Base-by-base conservation (phyloP, 2,329 filamentous ascomycete species). In the Chaetomiaceae sp. region DNA sequence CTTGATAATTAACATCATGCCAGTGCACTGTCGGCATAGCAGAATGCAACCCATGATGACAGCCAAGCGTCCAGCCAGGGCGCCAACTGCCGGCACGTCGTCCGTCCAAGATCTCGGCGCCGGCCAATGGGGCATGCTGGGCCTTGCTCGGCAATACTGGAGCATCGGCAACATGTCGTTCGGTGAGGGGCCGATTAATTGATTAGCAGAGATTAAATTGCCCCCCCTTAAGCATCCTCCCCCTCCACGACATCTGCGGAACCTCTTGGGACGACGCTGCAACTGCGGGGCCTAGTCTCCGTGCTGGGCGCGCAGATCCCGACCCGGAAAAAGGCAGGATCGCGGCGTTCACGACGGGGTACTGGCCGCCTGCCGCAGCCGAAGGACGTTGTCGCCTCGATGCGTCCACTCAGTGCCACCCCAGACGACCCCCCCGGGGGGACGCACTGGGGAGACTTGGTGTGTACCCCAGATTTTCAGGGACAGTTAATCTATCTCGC, bases 161-260 rank as follows among this genome's bases (percentile, higher is more conserved):
- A 29, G 32, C 33, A 36, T 23, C 40, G 34, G 33, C 25, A 49
- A 41, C 41, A 30, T 37, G 20, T 49, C 29, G 29, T 5, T 52
- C 46, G 43, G 43, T 50, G 57, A 56, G 55, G 57, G 55, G 55
- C 53, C 50, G 52, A 48, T 50, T 49, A 52, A 57, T 59, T 55
- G 53, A 49, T 49, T 45, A 36, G 16, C 40, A 18, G 44, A 29
- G 27, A 33, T 30, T 54, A 53, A 25, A 55, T 55, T 55, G 40
- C 16, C 23, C 23, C 40, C 34, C 46, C 32, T 38, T 32, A 13
- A 36, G 11, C 30, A 50, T 14, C 10, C 4, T 20, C n/a, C 23
- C 29, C 25, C 37, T 38, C 43, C 23, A 47, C 38, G 20, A 34
- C 30, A 32, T 34, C 30, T 37, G 23, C 48, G 27, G 55, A 45